Percentiles rank a stretch among this genome's conserved stretches.
These are phyloP conservation scores for Atkinsonella hypoxylon DNA, from an alignment of 2,329 filamentous ascomycete species.

Conservation along the genomic window DNA sequence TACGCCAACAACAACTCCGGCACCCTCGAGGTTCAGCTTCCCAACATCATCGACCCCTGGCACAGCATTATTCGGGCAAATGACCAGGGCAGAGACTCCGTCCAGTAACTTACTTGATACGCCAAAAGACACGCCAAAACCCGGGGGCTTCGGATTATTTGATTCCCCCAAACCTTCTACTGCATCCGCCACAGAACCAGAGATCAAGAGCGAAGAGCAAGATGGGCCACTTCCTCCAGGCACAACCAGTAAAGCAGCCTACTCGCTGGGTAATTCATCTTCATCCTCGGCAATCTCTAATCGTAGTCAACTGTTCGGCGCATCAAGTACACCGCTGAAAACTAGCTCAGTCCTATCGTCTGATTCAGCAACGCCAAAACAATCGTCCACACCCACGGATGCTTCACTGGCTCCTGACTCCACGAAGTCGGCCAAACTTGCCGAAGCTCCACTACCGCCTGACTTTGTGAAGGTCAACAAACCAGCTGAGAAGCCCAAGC, in stretches of 20 bases:
- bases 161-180: constrained; percentile 10
- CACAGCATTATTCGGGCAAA: constrained; percentile 23
- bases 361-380: constrained; percentile 13
- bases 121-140: constrained; percentile 16
- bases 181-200: constrained; percentile 12
- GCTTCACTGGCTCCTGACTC: constrained; percentile 8
- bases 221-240: constrained; percentile 41
- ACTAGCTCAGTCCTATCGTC: constrained; percentile 31
- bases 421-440: constrained; percentile 2
- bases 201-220: constrained; percentile 25
- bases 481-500: constrained; percentile 10
- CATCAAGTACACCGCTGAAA: constrained; percentile 16
- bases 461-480: constrained; percentile 20
- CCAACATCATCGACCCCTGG: constrained; percentile 21
- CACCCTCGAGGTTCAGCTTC: constrained; percentile 33
- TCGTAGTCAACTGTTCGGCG: constrained; percentile 18
- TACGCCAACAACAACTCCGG: constrained; percentile 41
- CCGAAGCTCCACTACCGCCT: constrained; percentile 19
- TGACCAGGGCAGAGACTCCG: constrained; percentile 16
- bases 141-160: constrained; percentile 14
- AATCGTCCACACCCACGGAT: constrained; percentile 5
- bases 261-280: constrained; percentile 36
- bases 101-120: constrained; percentile 18
- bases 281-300: constrained; percentile 37
- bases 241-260: constrained; percentile 39